Conservation (phyloP, 768 basidiomycete species). For the Suillus discolor region DNA sequence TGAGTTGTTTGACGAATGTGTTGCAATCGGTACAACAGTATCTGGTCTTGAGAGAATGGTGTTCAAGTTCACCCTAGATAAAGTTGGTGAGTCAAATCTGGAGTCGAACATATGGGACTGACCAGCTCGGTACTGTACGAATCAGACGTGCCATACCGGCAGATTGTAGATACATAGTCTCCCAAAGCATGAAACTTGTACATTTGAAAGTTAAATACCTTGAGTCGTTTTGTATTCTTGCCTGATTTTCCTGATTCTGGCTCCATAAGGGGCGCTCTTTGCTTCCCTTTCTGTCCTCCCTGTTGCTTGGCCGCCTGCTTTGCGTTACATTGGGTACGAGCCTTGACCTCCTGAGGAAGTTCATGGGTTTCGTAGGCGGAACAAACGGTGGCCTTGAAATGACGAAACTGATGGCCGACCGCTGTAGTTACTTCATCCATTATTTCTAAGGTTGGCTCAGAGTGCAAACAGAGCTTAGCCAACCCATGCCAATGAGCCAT, state of each 20-base stretch:
- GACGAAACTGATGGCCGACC: slow-evolving; percentile 25
- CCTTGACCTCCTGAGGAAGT: slow-evolving; percentile 29
- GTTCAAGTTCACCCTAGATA: not conserved
- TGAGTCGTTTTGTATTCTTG: too few relatives aligned
- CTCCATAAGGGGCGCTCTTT: too few relatives aligned
- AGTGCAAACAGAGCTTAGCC: slow-evolving; percentile 38
- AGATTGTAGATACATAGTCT: slow-evolving; percentile 12
- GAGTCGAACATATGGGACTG: not conserved
- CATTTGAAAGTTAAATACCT: slow-evolving; percentile 21
- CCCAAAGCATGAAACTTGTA: slow-evolving; percentile 28
- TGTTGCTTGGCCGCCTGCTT: not conserved
- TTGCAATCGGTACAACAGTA: too few relatives aligned
- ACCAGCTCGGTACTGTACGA: not conserved
- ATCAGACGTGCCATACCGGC: not conserved
- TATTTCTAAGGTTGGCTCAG: slow-evolving; percentile 17
- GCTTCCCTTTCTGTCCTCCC: not conserved
- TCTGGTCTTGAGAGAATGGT: too few relatives aligned
- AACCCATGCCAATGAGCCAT: slow-evolving; percentile 37
- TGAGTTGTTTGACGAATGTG: too few relatives aligned
- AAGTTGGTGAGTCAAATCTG: not conserved
- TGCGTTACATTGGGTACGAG: slow-evolving; percentile 19
- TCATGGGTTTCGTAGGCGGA: slow-evolving; percentile 29
- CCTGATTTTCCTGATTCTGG: too few relatives aligned
- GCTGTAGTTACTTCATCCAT: slow-evolving; percentile 24
- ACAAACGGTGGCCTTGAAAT: slow-evolving; percentile 27